A percentile compares a stretch with the other conserved stretches of the same genome.
phyloP scores from a whole-genome alignment of 106 monocot genomes.

The Dendrobium huoshanense region DNA sequence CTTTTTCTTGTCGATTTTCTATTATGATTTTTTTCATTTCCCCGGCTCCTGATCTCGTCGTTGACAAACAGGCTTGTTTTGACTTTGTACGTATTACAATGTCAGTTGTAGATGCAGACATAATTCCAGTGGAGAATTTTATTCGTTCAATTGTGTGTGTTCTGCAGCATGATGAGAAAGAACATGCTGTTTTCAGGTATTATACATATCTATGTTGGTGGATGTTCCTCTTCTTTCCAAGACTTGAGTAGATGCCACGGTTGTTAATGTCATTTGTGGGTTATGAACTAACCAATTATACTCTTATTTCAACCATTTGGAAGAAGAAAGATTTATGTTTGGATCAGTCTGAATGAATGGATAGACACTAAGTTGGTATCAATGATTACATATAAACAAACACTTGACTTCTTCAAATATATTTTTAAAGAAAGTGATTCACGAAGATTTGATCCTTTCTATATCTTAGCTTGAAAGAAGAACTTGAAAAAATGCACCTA shows the following conservation, averaged over 20 bases:
- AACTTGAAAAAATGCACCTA: too few species aligned
- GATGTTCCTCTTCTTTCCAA: neutral
- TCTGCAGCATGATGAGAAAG: conserved; percentile 38
- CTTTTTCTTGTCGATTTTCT: neutral
- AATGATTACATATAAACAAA: too few species aligned
- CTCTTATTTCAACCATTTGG: too few species aligned
- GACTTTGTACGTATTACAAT: conserved; percentile 72
- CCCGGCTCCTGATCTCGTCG: conserved; percentile 11
- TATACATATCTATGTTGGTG: neutral
- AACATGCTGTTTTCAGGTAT: conserved; percentile 45
- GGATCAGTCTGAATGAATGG: too few species aligned
- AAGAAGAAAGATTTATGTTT: too few species aligned
- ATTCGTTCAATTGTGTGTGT: conserved; percentile 67
- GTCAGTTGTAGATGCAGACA: conserved; percentile 49
- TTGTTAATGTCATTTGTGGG: neutral
- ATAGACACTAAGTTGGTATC: too few species aligned
- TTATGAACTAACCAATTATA: neutral
- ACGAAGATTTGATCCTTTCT: too few species aligned
- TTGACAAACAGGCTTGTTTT: conserved; percentile 71
- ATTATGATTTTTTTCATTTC: neutral
- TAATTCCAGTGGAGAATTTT: conserved; percentile 53
- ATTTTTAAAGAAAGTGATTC: too few species aligned
- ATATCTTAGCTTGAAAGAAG: too few species aligned
- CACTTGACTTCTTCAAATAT: too few species aligned
- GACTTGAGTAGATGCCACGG: neutral